Base-by-base conservation (phyloP, 345 rosid species). In the Populus pruinosa region DNA sequence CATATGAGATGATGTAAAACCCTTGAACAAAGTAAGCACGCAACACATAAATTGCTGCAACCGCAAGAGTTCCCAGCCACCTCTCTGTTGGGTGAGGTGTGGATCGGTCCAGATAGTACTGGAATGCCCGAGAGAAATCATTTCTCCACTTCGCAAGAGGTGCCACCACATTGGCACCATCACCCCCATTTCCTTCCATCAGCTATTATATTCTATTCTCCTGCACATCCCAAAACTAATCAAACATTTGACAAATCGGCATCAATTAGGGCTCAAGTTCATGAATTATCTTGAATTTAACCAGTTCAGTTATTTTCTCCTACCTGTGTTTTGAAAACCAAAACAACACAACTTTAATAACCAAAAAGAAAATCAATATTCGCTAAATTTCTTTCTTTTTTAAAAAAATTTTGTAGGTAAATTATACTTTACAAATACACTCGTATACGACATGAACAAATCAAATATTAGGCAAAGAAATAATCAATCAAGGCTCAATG, bases 81-180 rank as follows among this genome's bases (percentile, higher is more conserved):
- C 93, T 85, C 68, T 82, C 56, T 47, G 80, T 69, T 29, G 89
- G 78, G 77, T 85, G 87, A 64, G 93, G 97, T 9, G 90, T 93
- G 33, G 94, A 84, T 82, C 89, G 86, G 80, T 94, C 98, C 69
- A 92, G 89, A 27, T 91, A 83, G 82, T 89, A 87, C 84, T 89
- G 97, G 71, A 85, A 90, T 75, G 88, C 84, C 85, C 85, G 92
- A 67, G 88, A 75, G 66, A 83, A 84, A 55, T 90, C 85, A 38
- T 73, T 82, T 78, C 70, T 87, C 90, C 93, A 87, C 85, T 84
- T 77, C 18, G 81, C 84, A 75, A 90, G 13, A 13, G 89, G 87
- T 27, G 85, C 87, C 77, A 73, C 71, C 18, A 69, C 69, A 1
- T 84, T 63, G 74, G 78, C 85, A 80, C 71, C 82, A 68, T 83